phyloP scores from a whole-genome alignment of 2,329 filamentous ascomycete species.

The Penicillium polonicum region DNA sequence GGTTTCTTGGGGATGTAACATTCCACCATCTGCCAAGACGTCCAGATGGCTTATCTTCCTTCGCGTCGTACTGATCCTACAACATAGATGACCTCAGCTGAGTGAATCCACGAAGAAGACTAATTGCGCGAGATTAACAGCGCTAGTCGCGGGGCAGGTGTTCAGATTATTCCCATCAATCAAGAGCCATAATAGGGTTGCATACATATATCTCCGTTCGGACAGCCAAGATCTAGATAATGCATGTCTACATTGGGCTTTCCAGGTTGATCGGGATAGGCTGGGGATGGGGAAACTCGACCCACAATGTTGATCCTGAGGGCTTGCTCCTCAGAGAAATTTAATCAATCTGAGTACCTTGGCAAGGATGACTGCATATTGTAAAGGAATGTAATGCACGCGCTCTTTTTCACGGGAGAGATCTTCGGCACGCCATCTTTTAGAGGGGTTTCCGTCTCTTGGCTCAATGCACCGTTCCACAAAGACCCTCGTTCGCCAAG shows the following conservation, averaged over 20 bases:
- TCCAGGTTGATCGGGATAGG: neutral
- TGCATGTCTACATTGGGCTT: neutral
- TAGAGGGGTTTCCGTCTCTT: neutral
- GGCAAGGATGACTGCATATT: constrained; percentile 4
- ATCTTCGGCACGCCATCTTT: neutral
- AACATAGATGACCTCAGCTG: constrained; percentile 11
- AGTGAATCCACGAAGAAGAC: neutral
- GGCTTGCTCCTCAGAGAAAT: neutral
- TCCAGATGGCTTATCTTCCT: constrained; percentile 5
- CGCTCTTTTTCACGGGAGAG: constrained; percentile 2
- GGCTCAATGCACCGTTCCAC: constrained; percentile 8
- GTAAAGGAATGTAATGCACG: neutral
- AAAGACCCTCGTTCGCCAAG: constrained; percentile 17
- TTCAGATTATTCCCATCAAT: constrained; percentile 1
- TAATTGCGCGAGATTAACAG: neutral
- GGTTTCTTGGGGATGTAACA: constrained; percentile 24
- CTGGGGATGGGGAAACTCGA: neutral
- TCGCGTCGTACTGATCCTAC: constrained; percentile 20
- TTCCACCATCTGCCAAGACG: constrained; percentile 21
- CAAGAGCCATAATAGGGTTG: neutral
- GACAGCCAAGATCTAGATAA: neutral
- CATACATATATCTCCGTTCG: neutral
- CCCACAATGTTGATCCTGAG: neutral
- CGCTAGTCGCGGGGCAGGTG: neutral
- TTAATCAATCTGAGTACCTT: neutral